Conservation (phyloP, 768 basidiomycete genomes). For the Podaxis sp. region DNA sequence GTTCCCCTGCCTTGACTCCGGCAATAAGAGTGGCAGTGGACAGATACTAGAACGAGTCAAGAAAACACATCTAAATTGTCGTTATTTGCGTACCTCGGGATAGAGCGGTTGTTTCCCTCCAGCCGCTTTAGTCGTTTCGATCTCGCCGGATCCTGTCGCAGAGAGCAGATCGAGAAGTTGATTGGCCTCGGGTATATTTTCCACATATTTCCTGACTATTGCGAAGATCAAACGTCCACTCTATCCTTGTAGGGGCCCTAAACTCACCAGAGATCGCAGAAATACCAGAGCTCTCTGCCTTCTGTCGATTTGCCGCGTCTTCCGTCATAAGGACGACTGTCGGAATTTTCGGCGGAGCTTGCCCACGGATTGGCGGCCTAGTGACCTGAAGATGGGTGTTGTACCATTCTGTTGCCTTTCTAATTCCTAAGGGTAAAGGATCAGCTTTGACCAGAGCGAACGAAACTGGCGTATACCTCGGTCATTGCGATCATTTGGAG, state of each 20-base stretch:
- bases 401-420: slow-evolving; percentile 89
- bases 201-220: slow-evolving; percentile 78
- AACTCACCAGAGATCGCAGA: slow-evolving; percentile 57
- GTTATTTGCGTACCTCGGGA: slow-evolving; percentile 55
- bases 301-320: slow-evolving; percentile 80
- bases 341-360: slow-evolving; percentile 44
- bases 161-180: slow-evolving; percentile 83
- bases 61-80: neutral
- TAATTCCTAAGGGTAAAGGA: slow-evolving; percentile 62
- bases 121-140: slow-evolving; percentile 61
- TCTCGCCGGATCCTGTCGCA: slow-evolving; percentile 57
- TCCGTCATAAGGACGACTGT: slow-evolving; percentile 84
- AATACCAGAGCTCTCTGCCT: slow-evolving; percentile 68
- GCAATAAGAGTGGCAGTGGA: slow-evolving; percentile 69
- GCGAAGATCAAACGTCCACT: neutral
- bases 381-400: slow-evolving; percentile 62
- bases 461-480: slow-evolving; percentile 54
- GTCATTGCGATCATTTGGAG: slow-evolving; percentile 94
- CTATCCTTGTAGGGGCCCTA: neutral
- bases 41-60: slow-evolving; percentile 62
- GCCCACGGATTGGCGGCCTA: slow-evolving; percentile 52
- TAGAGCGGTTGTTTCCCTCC: slow-evolving; percentile 64
- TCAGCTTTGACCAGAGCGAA: neutral
- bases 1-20: slow-evolving; percentile 80
- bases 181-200: slow-evolving; percentile 62